Evolutionary conservation across 768 basidiomycete genomes (phyloP).

Genomic region (Panaeolus papilionaceus): DNA sequence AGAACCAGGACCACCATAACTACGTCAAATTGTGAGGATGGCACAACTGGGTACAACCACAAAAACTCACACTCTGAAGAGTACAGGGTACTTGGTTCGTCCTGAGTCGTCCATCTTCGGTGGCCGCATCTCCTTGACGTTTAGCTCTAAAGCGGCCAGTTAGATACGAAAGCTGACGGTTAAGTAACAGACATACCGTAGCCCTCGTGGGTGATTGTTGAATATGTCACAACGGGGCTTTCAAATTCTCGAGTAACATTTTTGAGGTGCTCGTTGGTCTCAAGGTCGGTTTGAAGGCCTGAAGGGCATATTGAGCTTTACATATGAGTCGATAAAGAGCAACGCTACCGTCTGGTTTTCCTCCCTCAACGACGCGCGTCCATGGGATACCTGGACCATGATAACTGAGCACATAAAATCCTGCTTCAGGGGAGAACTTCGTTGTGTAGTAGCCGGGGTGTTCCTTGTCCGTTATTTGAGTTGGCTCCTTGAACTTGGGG

Average conservation of each 20-base stretch:
- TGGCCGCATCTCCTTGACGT: conserved; percentile 90
- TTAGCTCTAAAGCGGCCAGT: conserved; percentile 63
- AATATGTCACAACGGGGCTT: conserved; percentile 69
- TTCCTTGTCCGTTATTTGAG: conserved; percentile 57
- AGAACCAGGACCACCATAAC: conserved; percentile 90
- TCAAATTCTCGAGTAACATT: conserved; percentile 72
- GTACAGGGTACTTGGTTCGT: conserved; percentile 93
- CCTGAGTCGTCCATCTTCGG: conserved; percentile 94
- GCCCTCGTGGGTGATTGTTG: conserved; percentile 81
- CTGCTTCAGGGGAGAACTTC: conserved; percentile 84
- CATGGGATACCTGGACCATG: conserved; percentile 85
- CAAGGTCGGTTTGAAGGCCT: conserved; percentile 73
- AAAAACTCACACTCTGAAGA: conserved; percentile 78
- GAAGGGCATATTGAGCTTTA: conserved; percentile 15
- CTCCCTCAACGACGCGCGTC: conserved; percentile 77
- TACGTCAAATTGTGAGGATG: conserved; percentile 33
- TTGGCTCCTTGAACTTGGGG: conserved; percentile 44
- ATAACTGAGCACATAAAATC: conserved; percentile 85
- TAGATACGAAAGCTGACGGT: conserved; percentile 10
- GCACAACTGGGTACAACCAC: conserved; percentile 4
- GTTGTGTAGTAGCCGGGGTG: conserved; percentile 66
- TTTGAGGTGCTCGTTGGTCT: conserved; percentile 71
- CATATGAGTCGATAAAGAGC: conserved; percentile 4
- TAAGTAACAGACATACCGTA: conserved; percentile 58
- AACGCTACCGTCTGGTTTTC: conserved; percentile 6